Evolutionary conservation across 495 filamentous ascomycete genomes (phyloP).

Genomic region (Paragyromitra xinjiangensis): DNA sequence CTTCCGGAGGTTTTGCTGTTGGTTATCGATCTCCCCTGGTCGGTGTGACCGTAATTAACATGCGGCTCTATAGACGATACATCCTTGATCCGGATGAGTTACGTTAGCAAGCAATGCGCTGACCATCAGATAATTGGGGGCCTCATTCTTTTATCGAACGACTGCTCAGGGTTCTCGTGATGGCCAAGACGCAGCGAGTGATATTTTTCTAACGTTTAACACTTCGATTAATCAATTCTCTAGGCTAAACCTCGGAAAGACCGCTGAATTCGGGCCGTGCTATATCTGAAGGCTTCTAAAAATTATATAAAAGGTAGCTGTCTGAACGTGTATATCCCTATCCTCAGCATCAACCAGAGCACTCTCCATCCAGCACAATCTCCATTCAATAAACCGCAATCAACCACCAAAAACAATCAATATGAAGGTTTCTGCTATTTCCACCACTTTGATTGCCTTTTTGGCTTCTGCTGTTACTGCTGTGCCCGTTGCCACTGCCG

Average conservation of each 20-base stretch:
- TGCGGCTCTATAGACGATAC: not conserved
- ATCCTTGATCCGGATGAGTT: not conserved
- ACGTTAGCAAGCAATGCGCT: not conserved
- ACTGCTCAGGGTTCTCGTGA: not conserved
- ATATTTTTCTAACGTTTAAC: not conserved
- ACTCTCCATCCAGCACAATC: not conserved
- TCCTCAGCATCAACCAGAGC: constrained; percentile 1
- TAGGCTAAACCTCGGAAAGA: not conserved
- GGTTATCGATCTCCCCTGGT: no score
- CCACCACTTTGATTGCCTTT: constrained; percentile 3
- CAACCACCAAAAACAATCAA: constrained; percentile 11
- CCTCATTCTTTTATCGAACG: not conserved
- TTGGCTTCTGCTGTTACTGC: constrained; percentile 16
- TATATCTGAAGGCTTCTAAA: not conserved
- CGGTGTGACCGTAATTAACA: not conserved
- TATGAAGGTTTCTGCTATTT: constrained; percentile 7
- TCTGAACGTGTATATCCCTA: not conserved
- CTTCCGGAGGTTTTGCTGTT: no score
- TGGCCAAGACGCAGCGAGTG: not conserved
- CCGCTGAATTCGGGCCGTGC: not conserved
- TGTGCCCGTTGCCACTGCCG: constrained; percentile 3
- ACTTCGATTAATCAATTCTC: not conserved
- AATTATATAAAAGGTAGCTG: constrained; percentile 12
- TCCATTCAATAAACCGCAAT: not conserved
- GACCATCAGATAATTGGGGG: not conserved